These are phyloP conservation scores for Trichoderma semiorbis DNA, from an alignment of 2,329 filamentous ascomycete genomes.

Conservation along the genomic window DNA sequence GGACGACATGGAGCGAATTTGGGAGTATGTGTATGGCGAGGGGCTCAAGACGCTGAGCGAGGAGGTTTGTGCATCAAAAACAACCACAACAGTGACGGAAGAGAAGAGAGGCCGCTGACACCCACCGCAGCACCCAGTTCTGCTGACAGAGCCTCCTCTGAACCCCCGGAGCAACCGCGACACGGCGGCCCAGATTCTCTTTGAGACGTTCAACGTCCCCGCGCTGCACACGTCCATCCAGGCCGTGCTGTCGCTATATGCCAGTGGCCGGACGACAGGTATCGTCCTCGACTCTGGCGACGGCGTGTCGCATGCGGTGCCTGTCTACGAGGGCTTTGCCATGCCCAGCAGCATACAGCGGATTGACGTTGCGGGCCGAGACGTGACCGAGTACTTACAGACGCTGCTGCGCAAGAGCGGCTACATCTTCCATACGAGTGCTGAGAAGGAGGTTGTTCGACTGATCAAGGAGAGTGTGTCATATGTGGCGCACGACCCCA, in stretches of 20 bases:
- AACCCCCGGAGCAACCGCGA: constrained; percentile 96
- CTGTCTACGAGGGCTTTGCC: constrained; percentile 96
- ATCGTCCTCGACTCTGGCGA: constrained; percentile 95
- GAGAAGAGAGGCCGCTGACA: constrained; percentile 13
- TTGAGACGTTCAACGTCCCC: constrained; percentile 98
- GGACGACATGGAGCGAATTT: constrained; percentile 99
- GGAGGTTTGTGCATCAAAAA: constrained; percentile 58
- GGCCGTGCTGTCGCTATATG: constrained; percentile 92
- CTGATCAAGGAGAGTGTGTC: constrained; percentile 94
- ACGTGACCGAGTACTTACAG: constrained; percentile 95
- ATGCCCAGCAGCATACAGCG: constrained; percentile 93
- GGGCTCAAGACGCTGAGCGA: constrained; percentile 95
- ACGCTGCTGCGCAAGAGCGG: constrained; percentile 86
- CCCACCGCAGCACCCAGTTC: constrained; percentile 76
- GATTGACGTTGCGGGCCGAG: constrained; percentile 92
- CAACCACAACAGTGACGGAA: neutral
- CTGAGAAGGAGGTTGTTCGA: constrained; percentile 98
- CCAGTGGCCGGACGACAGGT: constrained; percentile 90
- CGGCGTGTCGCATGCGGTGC: constrained; percentile 94
- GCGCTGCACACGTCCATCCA: constrained; percentile 96
- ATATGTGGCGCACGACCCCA: constrained; percentile 87
- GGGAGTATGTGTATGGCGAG: constrained; percentile 96
- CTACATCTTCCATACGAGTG: constrained; percentile 93
- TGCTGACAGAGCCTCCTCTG: constrained; percentile 91
- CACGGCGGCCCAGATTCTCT: constrained; percentile 93